Base-by-base conservation (phyloP, 1,284 basidiomycete species). In the Cutaneotrichosporon sp. region DNA sequence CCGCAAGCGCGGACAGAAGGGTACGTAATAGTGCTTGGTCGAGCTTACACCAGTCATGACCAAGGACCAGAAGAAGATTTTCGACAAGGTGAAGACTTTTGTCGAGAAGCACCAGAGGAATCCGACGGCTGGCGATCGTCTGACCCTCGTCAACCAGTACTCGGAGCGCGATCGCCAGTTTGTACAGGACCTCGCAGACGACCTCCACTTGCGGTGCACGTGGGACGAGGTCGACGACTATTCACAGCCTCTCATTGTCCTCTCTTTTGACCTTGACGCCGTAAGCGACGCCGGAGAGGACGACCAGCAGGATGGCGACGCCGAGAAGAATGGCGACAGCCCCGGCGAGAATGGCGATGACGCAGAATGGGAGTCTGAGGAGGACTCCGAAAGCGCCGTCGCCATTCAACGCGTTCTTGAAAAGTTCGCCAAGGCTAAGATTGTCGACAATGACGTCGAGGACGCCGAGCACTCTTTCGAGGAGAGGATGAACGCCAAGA, bases 151-250 rank as follows among this genome's bases (percentile, higher is more conserved):
- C 23, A 92, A 93, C 66, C 79, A 78, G 10, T 85, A 92, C 70
- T 79, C 87, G 1, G 83, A 88, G 2, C 78, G 83, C 30, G 91
- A 96, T 61, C 80, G 86, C 33, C 77, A 77, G 46, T 94, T 96
- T 66, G 83, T 96, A 43, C 80, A 77, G 43, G 82, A 81, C 30
- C 78, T 97, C 17, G 84, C 86, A 5, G 80, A 83, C 37, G 84
- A 89, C 46, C 70, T 96, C 37, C 83, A 89, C 67, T 79, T 96
- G 8, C 79, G 75, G 26, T 72, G 91, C 35, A 79, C 84, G 20
- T 97, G 90, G 88, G 92, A 96, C 69, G 90, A 93, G 66, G 90
- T 84, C 60, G 86, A 92, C 63, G 86, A 87, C 2, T 78, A 88
- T 39, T 90, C 89, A 53, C 81, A 85, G 66, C 67, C 69, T 12